Percentiles rank a stretch among this genome's conserved stretches.
Conservation (phyloP, 169 alveolate species). For the Eimeria brunetti region DNA sequence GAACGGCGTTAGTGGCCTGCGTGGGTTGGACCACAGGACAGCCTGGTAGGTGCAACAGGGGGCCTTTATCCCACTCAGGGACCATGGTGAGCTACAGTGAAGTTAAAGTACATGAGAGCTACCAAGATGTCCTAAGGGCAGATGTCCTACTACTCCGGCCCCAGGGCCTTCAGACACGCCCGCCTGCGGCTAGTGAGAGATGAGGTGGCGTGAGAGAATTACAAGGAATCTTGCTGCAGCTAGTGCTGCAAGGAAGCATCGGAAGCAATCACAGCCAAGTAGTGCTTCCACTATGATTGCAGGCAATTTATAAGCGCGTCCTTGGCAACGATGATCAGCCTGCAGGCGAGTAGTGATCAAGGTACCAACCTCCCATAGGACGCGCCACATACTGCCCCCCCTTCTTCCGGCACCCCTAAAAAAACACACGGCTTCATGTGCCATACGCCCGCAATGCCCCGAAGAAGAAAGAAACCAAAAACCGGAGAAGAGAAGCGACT, state of each 20-base stretch:
- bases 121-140: no score
- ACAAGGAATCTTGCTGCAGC: background rate
- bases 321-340: no score
- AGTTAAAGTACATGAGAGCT: no score
- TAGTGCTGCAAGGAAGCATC: background rate
- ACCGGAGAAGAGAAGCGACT: no score
- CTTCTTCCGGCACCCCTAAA: no score
- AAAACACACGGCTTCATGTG: no score
- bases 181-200: background rate
- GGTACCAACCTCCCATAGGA: no score
- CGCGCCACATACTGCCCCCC: no score
- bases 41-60: background rate
- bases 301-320: background rate
- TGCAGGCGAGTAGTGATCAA: no score
- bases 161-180: background rate
- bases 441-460: no score
- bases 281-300: background rate
- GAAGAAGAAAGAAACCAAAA: no score
- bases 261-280: background rate
- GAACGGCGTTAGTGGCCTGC: background rate
- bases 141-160: background rate
- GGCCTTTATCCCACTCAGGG: background rate
- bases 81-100: no score
- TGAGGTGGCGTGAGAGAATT: background rate
- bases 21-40: background rate